Percentiles rank a stretch among this genome's conserved stretches.
These are phyloP conservation scores for Lichtheimia ramosa DNA, from an alignment of 371 early-diverging fungal genomes.

Conservation along the genomic window DNA sequence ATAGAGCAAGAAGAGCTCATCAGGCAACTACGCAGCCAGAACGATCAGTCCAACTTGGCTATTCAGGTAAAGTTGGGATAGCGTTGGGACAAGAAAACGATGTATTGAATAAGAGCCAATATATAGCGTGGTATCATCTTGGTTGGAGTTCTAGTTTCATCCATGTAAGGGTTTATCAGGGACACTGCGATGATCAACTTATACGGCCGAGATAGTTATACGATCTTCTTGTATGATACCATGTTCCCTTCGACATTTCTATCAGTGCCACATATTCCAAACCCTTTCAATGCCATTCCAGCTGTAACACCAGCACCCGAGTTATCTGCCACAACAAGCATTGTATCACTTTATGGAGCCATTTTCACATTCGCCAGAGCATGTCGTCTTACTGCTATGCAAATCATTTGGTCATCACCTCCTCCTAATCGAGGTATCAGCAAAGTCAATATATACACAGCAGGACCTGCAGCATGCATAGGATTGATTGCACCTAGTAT, in stretches of 20 bases:
- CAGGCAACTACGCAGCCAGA: constrained; percentile 31
- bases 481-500: constrained; percentile 18
- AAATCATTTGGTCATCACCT: constrained; percentile 6
- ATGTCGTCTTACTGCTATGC: constrained; percentile 7
- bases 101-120: neutral
- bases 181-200: neutral
- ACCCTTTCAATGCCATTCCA: constrained; percentile 14
- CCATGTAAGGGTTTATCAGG: constrained; percentile 19
- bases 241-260: constrained; percentile 15
- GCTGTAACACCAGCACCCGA: constrained; percentile 12
- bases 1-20: constrained; percentile 36
- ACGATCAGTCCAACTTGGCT: constrained; percentile 28
- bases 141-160: constrained; percentile 20
- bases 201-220: constrained; percentile 6
- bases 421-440: constrained; percentile 8
- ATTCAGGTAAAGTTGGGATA: constrained; percentile 22
- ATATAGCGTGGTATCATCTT: constrained; percentile 24
- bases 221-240: constrained; percentile 24
- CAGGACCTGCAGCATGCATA: neutral
- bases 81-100: neutral
- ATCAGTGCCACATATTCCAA: constrained; percentile 21
- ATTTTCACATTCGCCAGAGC: constrained; percentile 19
- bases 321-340: constrained; percentile 12
- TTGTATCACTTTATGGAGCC: constrained; percentile 11
- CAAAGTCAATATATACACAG: neutral